phyloP scores from a whole-genome alignment of 306 rosid species.

The Benincasa hispida region DNA sequence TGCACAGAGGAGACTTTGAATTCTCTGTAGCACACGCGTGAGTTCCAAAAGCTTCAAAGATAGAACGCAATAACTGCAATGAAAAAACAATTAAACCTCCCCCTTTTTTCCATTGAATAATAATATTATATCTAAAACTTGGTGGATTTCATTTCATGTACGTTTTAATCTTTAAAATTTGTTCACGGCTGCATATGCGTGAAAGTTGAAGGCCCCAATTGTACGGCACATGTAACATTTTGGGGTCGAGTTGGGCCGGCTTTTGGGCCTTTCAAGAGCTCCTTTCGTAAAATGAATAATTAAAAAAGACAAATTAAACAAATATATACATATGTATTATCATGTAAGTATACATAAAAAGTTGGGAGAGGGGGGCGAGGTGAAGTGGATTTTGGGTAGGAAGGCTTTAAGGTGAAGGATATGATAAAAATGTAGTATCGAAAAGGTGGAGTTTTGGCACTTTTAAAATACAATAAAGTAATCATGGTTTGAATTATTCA shows the following conservation, averaged over 20 bases:
- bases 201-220: not conserved
- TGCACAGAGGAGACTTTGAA: conserved; percentile 14
- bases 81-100: not conserved
- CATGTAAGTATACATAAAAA: not conserved
- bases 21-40: conserved; percentile 27
- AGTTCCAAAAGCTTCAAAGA: conserved; percentile 42
- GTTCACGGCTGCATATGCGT: not conserved
- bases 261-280: too few species aligned
- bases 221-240: not conserved
- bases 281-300: too few species aligned
- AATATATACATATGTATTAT: too few species aligned
- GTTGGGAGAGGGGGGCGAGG: not conserved
- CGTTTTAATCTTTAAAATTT: too few species aligned
- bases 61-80: conserved; percentile 45
- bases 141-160: not conserved
- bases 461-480: not conserved
- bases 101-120: not conserved
- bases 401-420: not conserved
- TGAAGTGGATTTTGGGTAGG: conserved; percentile 4
- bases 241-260: too few species aligned
- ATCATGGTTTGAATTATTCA: not conserved
- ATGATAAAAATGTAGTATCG: not conserved
- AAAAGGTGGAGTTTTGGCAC: not conserved
- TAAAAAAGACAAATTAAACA: too few species aligned
- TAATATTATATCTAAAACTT: not conserved